phyloP scores from a whole-genome alignment of 1,139 yeast genomes.

The Geotrichum cucujoidarum region DNA sequence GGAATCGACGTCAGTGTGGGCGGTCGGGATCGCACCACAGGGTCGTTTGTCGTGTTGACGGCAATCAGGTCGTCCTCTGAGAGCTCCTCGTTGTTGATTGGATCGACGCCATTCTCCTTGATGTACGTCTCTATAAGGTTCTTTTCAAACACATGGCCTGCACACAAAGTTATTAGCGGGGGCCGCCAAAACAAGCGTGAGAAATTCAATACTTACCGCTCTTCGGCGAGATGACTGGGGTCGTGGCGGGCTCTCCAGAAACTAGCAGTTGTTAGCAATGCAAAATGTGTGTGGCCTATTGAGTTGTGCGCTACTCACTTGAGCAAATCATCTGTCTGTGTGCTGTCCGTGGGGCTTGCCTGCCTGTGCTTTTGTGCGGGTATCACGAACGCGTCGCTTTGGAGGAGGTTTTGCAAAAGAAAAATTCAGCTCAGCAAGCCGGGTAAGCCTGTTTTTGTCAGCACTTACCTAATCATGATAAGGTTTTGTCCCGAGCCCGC shows the following conservation, averaged over 20 bases:
- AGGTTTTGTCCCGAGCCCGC: too few relatives aligned
- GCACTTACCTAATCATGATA: too few relatives aligned
- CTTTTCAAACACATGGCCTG: slow-evolving; percentile 59
- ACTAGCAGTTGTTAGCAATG: slow-evolving; percentile 35
- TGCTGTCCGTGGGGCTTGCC: too few relatives aligned
- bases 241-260: slow-evolving; percentile 62
- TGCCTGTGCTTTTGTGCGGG: too few relatives aligned
- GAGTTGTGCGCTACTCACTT: slow-evolving; percentile 26
- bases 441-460: too few relatives aligned
- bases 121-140: slow-evolving; percentile 58
- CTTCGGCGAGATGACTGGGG: slow-evolving; percentile 72
- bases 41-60: slow-evolving; percentile 37
- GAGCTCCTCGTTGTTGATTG: slow-evolving; percentile 62
- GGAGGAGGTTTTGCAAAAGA: slow-evolving; percentile 7
- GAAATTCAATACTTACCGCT: slow-evolving; percentile 45
- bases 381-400: neutral
- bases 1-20: slow-evolving; percentile 69
- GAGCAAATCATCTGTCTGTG: slow-evolving; percentile 34
- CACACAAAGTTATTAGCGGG: neutral
- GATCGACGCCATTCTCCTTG: slow-evolving; percentile 65
- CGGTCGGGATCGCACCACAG: slow-evolving; percentile 45
- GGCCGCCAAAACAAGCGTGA: neutral
- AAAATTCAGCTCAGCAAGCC: neutral
- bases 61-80: slow-evolving; percentile 54
- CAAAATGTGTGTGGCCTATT: too few relatives aligned